A percentile compares a stretch with the other conserved stretches of the same genome.
Conservation (phyloP, 768 basidiomycete genomes). For the Tremella mesenterica region DNA sequence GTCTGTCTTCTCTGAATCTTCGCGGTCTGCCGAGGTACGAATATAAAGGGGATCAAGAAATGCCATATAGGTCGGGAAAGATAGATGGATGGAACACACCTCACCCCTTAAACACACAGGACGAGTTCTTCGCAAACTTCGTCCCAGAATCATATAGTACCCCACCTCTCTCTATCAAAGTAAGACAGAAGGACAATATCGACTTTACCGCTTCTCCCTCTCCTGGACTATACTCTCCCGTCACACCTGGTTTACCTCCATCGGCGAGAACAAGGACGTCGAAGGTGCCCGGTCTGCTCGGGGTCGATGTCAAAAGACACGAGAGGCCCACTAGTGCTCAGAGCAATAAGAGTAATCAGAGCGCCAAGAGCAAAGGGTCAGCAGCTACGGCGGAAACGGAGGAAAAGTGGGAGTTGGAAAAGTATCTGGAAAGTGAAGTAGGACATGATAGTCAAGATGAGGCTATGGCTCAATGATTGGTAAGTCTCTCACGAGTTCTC, state of each 20-base stretch:
- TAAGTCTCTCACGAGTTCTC: too few species aligned
- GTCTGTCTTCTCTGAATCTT: too few species aligned
- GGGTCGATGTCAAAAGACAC: too few species aligned
- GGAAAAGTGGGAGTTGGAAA: conserved; percentile 26
- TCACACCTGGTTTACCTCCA: not conserved
- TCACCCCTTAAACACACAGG: not conserved
- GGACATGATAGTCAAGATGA: too few species aligned
- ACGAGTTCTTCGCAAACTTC: not conserved
- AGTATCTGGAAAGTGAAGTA: not conserved
- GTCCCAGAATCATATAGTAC: not conserved
- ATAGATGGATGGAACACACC: too few species aligned
- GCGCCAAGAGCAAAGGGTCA: not conserved
- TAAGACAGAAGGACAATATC: not conserved
- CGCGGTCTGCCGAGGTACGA: too few species aligned
- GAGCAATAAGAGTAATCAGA: not conserved
- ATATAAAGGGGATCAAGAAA: too few species aligned
- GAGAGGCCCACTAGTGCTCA: not conserved
- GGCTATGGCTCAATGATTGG: too few species aligned
- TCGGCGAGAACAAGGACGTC: not conserved
- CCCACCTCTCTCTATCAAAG: not conserved
- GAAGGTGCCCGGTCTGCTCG: not conserved
- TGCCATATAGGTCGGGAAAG: too few species aligned
- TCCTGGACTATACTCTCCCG: too few species aligned
- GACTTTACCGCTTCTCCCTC: not conserved
- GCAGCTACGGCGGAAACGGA: conserved; percentile 13